Base-by-base conservation (phyloP, 2,329 filamentous ascomycete genomes). In the Westerdykella ornata region DNA sequence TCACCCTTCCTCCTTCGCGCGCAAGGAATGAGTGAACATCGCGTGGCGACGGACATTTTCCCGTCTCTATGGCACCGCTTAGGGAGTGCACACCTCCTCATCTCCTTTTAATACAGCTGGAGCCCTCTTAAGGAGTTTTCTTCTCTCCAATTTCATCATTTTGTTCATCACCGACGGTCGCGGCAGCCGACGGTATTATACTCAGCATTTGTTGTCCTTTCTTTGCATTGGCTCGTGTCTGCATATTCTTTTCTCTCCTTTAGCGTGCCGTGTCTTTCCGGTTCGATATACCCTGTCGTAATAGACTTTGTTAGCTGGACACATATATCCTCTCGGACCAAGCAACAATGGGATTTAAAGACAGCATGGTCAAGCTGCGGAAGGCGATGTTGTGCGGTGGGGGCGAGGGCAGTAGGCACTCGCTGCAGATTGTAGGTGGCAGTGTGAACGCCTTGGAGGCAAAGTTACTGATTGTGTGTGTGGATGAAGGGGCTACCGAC, bases 21-120 rank as follows among this genome's bases (percentile, higher is more conserved):
- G 60, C 53, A 65, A 63, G 60, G 60, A 63, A 59, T 61, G 47
- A 42, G 32, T 32, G 32, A 48, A 29, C 43, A 37, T 45, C 51
- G 44, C 46, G 48, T 54, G 49, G 51, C 46, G 43, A 46, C 43
- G 43, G 20, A 39, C 17, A 13, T n/a, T n/a, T n/a, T 11, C 14
- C 30, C 45, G 37, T 49, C 42, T 39, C 39, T 40, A 39, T 46
- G 45, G 41, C 45, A 46, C 42, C 38, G 28, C 37, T 32, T 35
- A 46, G 22, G 30, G 18, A 11, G 29, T 16, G 15, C 14, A 22
- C 13, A 35, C 47, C 51, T 42, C 53, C 44, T 34, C 41, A 39
- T 33, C 43, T 42, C 41, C 37, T 40, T n/a, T 47, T 47, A 53
- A 48, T 50, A 42, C 30, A 33, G 18, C 38, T 39, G 32, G 31